Evolutionary conservation across 1,284 basidiomycete genomes (phyloP).

Genomic region (Ustilago sp.): DNA sequence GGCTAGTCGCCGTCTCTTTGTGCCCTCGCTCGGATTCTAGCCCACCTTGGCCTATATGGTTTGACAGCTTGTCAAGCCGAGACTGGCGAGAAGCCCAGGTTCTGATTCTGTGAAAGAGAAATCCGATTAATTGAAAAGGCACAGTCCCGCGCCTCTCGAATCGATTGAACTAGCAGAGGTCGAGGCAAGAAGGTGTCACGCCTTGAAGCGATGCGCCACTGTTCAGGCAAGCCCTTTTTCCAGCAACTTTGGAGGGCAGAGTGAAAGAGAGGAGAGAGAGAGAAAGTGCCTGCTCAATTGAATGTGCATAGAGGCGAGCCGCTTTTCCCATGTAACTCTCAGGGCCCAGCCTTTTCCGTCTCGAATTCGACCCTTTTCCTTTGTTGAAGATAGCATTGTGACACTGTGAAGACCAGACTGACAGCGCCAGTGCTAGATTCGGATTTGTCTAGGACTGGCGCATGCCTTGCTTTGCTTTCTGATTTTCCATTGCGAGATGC

Average conservation of each 20-base stretch:
- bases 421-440: neutral
- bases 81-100: neutral
- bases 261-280: neutral
- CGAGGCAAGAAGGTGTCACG: neutral
- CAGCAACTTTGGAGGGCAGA: neutral
- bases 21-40: conserved; percentile 13
- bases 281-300: neutral
- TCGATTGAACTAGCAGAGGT: neutral
- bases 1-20: conserved; percentile 4
- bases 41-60: neutral
- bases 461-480: neutral
- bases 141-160: neutral
- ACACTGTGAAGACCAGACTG: neutral
- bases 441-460: conserved; percentile 3
- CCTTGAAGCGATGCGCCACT: neutral
- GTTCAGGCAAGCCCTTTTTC: neutral
- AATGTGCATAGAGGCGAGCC: neutral
- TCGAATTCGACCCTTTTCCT: neutral
- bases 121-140: neutral
- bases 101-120: neutral
- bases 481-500: neutral
- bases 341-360: conserved; percentile 11
- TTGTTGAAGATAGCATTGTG: neutral
- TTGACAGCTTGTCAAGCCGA: neutral
- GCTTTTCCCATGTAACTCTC: neutral